Percentiles rank a stretch among this genome's conserved stretches.
Conservation (phyloP, 2,329 filamentous ascomycete genomes). For the Acrocalymma vagum region DNA sequence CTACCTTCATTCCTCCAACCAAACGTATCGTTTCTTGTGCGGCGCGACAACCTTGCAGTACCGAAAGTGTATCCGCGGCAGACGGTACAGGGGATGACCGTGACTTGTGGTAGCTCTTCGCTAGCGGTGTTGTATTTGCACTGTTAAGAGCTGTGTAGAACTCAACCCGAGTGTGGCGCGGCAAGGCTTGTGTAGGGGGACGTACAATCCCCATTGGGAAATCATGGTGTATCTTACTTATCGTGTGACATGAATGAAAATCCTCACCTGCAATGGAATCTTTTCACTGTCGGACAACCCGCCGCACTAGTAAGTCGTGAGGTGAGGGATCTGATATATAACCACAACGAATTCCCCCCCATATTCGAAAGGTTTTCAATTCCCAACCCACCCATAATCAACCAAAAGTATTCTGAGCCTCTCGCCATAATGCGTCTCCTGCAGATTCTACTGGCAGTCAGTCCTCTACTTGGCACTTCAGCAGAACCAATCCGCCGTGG, state of each 20-base stretch:
- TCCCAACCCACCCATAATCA: slow-evolving; percentile 1
- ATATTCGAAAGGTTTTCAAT: too few species aligned
- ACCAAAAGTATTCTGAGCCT: too few species aligned
- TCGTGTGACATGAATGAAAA: slow-evolving; percentile 10
- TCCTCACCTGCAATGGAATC: too few species aligned
- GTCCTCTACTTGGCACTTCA: slow-evolving; percentile 5
- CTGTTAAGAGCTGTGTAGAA: slow-evolving; percentile 8
- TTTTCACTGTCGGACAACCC: slow-evolving; percentile 8
- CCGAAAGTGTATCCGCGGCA: slow-evolving; percentile 1
- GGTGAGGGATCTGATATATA: neutral
- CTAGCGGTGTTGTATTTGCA: slow-evolving; percentile 8
- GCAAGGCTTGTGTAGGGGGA: slow-evolving; percentile 12
- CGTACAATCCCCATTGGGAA: slow-evolving; percentile 7
- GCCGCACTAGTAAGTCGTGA: slow-evolving; percentile 4
- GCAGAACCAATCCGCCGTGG: slow-evolving; percentile 7
- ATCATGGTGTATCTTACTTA: slow-evolving; percentile 5
- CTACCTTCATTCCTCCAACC: slow-evolving; percentile 5
- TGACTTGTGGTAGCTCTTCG: too few species aligned
- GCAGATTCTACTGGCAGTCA: slow-evolving; percentile 16
- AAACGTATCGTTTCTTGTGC: neutral
- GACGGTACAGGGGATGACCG: slow-evolving; percentile 5
- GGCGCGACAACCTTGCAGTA: slow-evolving; percentile 4
- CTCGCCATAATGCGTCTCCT: slow-evolving; percentile 18
- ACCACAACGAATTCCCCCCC: too few species aligned
- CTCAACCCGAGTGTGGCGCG: neutral